Evolutionary conservation across 2,329 filamentous ascomycete genomes (phyloP), one percentile per base, ranked within the genome.

Genomic region (Oidium heveae): DNA sequence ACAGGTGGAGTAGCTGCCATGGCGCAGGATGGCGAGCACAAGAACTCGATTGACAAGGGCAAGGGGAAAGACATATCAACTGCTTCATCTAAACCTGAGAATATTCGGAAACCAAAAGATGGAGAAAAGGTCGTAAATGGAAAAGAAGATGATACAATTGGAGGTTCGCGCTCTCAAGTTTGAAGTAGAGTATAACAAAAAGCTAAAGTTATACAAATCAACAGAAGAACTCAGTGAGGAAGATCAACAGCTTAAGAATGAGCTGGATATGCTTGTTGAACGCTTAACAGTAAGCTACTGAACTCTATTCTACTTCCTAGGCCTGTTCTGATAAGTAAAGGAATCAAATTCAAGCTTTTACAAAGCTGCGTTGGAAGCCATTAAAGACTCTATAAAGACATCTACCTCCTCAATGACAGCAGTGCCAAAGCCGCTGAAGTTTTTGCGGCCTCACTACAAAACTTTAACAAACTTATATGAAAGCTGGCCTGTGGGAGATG

Each of bases 341-440:
- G 91, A 96, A 72, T 75, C 82, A 60, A 84, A 96, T 70, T 75
- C 76, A 60, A 80, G 79, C 56, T 82, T 96, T 61, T 95, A 96
- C 73, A 89, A 88, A 68, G 79, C 88, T 57, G 84, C 91, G 55
- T 74, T 98, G 61, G 88, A 96, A 69, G 84, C 87, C 61, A 95
- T 98, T 79, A 96, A 95, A 74, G 86, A 82, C 64, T 93, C 86
- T 66, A 98, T 98, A 74, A 96, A 95, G 74, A 98, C 91, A 55
- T 94, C 91, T 57, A 98, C 91, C 61, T 96, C 88, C 57, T 98
- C 93, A 49, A 98, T 98, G 91, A 98, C 91, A 52, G 91, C 91
- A 57, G 91, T 98, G 58, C 91, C 93, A 24, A 98, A 98, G 71
- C 91, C 91, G 36, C 76, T 98, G 63, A 98, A 98, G 70, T 98